Percentiles rank a stretch among this genome's conserved stretches.
phyloP scores from a whole-genome alignment of 2,329 filamentous ascomycete genomes.

The Blumeria hordei region DNA sequence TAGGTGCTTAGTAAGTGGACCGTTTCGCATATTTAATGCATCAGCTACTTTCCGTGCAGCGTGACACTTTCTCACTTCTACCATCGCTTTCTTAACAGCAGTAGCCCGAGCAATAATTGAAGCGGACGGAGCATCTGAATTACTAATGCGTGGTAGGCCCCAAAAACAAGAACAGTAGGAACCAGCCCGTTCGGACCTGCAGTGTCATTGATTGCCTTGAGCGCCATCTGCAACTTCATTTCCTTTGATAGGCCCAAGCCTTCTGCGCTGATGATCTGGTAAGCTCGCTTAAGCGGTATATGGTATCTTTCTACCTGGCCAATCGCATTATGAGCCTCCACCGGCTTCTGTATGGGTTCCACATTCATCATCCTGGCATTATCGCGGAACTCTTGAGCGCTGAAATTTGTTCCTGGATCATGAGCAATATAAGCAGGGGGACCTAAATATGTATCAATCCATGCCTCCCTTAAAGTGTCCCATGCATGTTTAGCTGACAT shows the following conservation, averaged over 20 bases:
- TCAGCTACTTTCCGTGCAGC: constrained; percentile 1
- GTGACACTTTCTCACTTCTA: background rate
- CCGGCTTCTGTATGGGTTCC: background rate
- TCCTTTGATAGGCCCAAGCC: background rate
- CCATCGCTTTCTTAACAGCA: background rate
- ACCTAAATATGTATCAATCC: constrained; percentile 2
- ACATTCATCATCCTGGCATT: background rate
- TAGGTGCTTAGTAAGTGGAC: background rate
- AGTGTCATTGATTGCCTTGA: background rate
- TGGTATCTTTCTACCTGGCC: background rate
- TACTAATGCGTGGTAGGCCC: background rate
- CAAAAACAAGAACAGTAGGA: background rate
- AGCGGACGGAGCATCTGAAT: background rate
- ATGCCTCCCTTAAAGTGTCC: background rate
- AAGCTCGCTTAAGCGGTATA: background rate
- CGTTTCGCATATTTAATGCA: background rate
- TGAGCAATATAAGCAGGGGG: background rate
- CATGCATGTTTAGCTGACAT: background rate
- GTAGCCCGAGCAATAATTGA: background rate
- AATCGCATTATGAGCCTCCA: background rate
- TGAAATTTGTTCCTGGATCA: constrained; percentile 1
- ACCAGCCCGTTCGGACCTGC: background rate
- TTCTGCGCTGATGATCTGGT: background rate
- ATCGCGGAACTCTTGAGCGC: background rate
- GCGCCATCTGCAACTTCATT: background rate